These are phyloP conservation scores for Sambucus nigra DNA, from an alignment of 129 eudicot species.

Conservation along the genomic window DNA sequence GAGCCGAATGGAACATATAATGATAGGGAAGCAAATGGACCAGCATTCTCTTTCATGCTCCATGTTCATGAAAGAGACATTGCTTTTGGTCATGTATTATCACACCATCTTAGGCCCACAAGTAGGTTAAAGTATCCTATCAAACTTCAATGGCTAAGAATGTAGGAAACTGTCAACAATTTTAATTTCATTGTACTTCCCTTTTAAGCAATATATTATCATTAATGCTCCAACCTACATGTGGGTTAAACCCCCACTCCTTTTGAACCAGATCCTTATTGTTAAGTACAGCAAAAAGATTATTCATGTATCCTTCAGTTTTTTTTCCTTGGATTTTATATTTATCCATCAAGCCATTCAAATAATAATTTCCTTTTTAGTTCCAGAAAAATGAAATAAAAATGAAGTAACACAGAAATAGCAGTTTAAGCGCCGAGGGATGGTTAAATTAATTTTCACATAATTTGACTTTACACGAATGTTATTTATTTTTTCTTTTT, in stretches of 20 bases:
- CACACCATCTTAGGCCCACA: constrained; percentile 20
- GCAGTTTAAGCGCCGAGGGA: too few species aligned
- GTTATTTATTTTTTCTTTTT: too few species aligned
- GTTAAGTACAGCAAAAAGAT: too few species aligned
- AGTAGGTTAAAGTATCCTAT: constrained; percentile 9
- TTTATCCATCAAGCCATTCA: too few species aligned
- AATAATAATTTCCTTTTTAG: too few species aligned
- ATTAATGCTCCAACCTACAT: neutral
- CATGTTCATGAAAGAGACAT: constrained; percentile 30
- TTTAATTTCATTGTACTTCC: neutral
- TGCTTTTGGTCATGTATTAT: constrained; percentile 23
- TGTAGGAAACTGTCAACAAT: neutral
- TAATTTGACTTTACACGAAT: too few species aligned
- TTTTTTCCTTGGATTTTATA: too few species aligned
- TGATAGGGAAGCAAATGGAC: constrained; percentile 18
- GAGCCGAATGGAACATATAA: constrained; percentile 11
- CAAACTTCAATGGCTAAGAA: constrained; percentile 14
- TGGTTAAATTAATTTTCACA: too few species aligned
- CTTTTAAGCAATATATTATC: neutral
- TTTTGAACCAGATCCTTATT: neutral
- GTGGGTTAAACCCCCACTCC: neutral
- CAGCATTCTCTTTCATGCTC: constrained; percentile 14
- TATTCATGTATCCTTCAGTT: too few species aligned
- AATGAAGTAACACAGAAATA: too few species aligned
- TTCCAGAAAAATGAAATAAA: too few species aligned